Conservation (phyloP, 2,329 filamentous ascomycete species). For the Cordyceps tenuipes region DNA sequence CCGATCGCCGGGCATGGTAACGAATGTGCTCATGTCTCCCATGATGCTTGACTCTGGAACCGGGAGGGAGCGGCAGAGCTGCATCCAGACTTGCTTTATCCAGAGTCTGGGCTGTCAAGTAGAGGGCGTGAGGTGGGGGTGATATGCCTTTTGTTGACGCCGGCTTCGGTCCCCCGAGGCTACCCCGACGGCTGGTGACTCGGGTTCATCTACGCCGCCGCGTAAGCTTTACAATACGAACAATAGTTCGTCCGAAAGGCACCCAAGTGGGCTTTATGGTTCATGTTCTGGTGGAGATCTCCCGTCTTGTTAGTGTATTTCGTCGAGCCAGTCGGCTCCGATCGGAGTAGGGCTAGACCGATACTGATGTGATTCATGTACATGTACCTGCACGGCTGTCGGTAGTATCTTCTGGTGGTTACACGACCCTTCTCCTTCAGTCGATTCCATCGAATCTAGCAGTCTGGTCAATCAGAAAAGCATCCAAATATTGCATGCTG, state of each 20-base stretch:
- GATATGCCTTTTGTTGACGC: background rate
- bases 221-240: no score
- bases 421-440: no score
- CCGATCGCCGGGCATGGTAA: background rate
- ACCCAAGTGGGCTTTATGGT: background rate
- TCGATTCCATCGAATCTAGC: no score
- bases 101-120: background rate
- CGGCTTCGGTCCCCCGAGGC: background rate
- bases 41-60: background rate
- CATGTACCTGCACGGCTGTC: no score
- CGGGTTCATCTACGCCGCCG: background rate
- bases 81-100: background rate
- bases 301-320: background rate
- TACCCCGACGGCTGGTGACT: no score
- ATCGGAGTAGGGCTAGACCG: background rate
- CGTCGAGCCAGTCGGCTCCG: background rate
- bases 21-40: background rate
- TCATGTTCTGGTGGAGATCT: constrained; percentile 1
- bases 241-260: background rate
- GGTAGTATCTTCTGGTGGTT: no score
- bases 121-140: constrained; percentile 1
- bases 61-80: background rate
- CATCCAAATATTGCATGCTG: no score
- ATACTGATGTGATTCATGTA: no score
- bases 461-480: no score